Evolutionary conservation across 1,284 basidiomycete species (phyloP).

Genomic region (Puccinia triticina): DNA sequence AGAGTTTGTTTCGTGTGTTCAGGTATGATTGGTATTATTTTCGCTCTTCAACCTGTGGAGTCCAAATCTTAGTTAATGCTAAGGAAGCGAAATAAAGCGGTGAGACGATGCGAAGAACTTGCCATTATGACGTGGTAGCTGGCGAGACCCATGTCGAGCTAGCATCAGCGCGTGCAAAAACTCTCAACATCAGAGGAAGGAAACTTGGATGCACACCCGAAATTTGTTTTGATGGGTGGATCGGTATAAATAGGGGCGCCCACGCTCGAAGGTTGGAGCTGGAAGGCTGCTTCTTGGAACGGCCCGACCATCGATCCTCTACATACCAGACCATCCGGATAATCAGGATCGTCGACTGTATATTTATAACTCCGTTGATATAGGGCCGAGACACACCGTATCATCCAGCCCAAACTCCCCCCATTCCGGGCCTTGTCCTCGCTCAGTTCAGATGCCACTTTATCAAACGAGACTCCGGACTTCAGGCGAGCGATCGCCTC

Average conservation of each 20-base stretch:
- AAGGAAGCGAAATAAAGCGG: background rate
- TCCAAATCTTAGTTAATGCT: background rate
- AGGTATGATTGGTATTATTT: slow-evolving; percentile 6
- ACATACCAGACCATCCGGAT: background rate
- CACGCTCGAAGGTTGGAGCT: slow-evolving; percentile 72
- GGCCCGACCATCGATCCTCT: slow-evolving; percentile 62
- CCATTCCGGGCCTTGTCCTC: slow-evolving; percentile 86
- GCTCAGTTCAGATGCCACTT: slow-evolving; percentile 80
- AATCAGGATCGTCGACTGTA: slow-evolving; percentile 52
- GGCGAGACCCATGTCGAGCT: slow-evolving; percentile 62
- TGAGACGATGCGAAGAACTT: slow-evolving; percentile 66
- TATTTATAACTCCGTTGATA: background rate
- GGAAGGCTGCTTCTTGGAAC: slow-evolving; percentile 81
- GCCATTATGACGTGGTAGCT: slow-evolving; percentile 89
- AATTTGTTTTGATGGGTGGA: slow-evolving; percentile 71
- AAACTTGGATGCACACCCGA: slow-evolving; percentile 16
- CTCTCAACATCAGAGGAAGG: background rate
- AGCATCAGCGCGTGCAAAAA: background rate
- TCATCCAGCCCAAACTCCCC: slow-evolving; percentile 81
- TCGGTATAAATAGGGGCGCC: slow-evolving; percentile 71
- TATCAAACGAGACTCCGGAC: slow-evolving; percentile 77
- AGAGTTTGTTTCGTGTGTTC: too few relatives aligned
- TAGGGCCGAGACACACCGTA: slow-evolving; percentile 73
- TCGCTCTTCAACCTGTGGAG: slow-evolving; percentile 42
- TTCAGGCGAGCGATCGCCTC: slow-evolving; percentile 77